A percentile compares a stretch with the other conserved stretches of the same genome.
Conservation (phyloP, 768 basidiomycete species). For the Grammothele lineata region DNA sequence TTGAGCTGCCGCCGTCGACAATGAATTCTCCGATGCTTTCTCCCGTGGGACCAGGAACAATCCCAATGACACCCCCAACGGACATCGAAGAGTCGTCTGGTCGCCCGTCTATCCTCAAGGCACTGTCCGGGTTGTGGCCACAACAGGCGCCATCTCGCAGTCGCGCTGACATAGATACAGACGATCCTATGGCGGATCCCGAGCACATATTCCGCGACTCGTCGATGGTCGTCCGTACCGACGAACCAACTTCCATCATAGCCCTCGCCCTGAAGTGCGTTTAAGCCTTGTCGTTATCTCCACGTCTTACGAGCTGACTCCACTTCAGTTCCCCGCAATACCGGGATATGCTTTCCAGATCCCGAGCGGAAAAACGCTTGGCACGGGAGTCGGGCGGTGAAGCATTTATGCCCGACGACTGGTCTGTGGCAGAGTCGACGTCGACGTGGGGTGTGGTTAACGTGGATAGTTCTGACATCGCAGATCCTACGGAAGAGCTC, state of each 20-base stretch:
- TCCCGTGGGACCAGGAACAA: slow-evolving; percentile 16
- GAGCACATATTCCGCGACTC: slow-evolving; percentile 96
- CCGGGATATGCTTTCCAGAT: slow-evolving; percentile 72
- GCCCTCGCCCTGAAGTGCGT: slow-evolving; percentile 86
- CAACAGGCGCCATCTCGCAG: slow-evolving; percentile 43
- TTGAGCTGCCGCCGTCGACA: slow-evolving; percentile 31
- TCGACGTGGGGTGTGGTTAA: slow-evolving; percentile 95
- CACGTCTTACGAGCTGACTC: slow-evolving; percentile 5
- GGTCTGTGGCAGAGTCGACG: slow-evolving; percentile 72
- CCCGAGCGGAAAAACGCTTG: slow-evolving; percentile 72
- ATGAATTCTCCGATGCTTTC: slow-evolving; percentile 50
- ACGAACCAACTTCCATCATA: slow-evolving; percentile 97
- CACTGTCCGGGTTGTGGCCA: slow-evolving; percentile 81
- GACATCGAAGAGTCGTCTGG: slow-evolving; percentile 52
- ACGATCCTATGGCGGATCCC: slow-evolving; percentile 69
- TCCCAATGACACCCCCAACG: slow-evolving; percentile 29
- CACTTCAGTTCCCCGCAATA: slow-evolving; percentile 69
- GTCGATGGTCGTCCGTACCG: slow-evolving; percentile 90
- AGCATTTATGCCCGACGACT: slow-evolving; percentile 91
- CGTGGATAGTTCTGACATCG: slow-evolving; percentile 60
- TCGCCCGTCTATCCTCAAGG: slow-evolving; percentile 73
- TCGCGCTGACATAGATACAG: slow-evolving; percentile 55
- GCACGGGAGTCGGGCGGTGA: slow-evolving; percentile 63
- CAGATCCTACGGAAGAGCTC: slow-evolving; percentile 74
- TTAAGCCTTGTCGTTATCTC: neutral